Base-by-base conservation (phyloP, 495 filamentous ascomycete species). In the Jackrogersella multiformis region DNA sequence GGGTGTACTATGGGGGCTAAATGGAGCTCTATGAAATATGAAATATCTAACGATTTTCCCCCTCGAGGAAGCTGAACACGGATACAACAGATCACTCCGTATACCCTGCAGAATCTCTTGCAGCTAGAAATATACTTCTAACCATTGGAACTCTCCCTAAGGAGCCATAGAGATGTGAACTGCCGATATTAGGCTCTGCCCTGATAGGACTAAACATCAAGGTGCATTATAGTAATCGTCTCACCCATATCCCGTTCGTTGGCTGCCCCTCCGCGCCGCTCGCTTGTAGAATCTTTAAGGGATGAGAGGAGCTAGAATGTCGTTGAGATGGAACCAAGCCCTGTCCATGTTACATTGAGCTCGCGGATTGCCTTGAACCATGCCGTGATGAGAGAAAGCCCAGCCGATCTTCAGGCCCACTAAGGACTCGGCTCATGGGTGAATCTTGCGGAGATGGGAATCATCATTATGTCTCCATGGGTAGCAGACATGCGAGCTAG, bases 391-490 rank as follows among this genome's bases (percentile, higher is more conserved):
- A 60, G 55, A 38, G 56, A 36, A 8, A 32, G 34, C 46, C 18
- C 36, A 45, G 60, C 32, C 34, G 60, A 64, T 64, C 60, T 20
- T n/a, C n/a, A n/a, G n/a, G n/a, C n/a, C n/a, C n/a, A n/a, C n/a
- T 34, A 21, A 9, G 16, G 7, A 2, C 35, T 56, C 32, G 34
- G 21, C 10, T 30, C 18, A 58, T 57, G 55, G 35, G 30, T 42
- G 41, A 45, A 56, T 64, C 56, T 28, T 65, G 56, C 16, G 48
- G 55, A 64, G 59, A 48, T 69, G 66, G 66, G 60, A 64, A 59
- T 64, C 24, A 51, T 51, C 49, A 21, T 16, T 21, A n/a, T n/a
- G n/a, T n/a, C n/a, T n/a, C n/a, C n/a, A n/a, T n/a, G n/a, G 26
- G 16, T 36, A 2, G 15, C 52, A 44, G 36, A 32, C 52, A 28